These are phyloP conservation scores for Alnus rubra DNA, from an alignment of 306 rosid genomes.

Conservation along the genomic window DNA sequence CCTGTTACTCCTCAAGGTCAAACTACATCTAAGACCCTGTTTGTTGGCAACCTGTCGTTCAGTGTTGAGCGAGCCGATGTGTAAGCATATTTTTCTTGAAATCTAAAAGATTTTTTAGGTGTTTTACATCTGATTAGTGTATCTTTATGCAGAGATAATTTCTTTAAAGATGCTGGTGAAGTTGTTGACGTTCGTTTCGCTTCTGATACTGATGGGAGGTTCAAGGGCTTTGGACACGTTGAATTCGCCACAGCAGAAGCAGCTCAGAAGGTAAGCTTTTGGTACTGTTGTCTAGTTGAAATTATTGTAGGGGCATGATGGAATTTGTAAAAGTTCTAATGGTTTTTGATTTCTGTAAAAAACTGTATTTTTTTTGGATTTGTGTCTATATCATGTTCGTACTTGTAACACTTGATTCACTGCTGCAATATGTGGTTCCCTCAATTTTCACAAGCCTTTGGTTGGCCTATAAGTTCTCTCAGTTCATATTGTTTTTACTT, in stretches of 20 bases:
- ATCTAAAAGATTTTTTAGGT: neutral
- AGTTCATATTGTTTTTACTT: too few relatives aligned
- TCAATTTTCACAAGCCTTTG: neutral
- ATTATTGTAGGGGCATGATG: neutral
- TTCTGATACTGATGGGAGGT: slow-evolving; percentile 39
- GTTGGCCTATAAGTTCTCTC: too few relatives aligned
- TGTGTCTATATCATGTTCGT: too few relatives aligned
- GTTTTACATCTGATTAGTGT: slow-evolving; percentile 9
- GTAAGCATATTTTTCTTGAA: slow-evolving; percentile 40
- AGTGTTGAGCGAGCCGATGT: slow-evolving; percentile 50
- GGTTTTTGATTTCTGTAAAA: neutral
- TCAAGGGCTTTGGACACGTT: slow-evolving; percentile 84
- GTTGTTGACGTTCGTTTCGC: slow-evolving; percentile 73
- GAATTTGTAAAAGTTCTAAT: neutral
- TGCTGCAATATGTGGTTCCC: neutral
- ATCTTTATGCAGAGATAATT: slow-evolving; percentile 48
- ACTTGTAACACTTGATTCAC: too few relatives aligned
- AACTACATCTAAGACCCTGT: slow-evolving; percentile 54
- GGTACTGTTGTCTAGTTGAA: neutral
- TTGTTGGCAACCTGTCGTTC: slow-evolving; percentile 69
- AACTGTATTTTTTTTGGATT: too few relatives aligned
- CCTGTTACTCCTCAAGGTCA: slow-evolving; percentile 51
- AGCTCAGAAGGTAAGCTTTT: slow-evolving; percentile 51
- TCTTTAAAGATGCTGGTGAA: slow-evolving; percentile 69
- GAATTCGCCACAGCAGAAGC: slow-evolving; percentile 68